These are phyloP conservation scores for Auricularia auricula-judae DNA, from an alignment of 768 basidiomycete species.

Conservation along the genomic window DNA sequence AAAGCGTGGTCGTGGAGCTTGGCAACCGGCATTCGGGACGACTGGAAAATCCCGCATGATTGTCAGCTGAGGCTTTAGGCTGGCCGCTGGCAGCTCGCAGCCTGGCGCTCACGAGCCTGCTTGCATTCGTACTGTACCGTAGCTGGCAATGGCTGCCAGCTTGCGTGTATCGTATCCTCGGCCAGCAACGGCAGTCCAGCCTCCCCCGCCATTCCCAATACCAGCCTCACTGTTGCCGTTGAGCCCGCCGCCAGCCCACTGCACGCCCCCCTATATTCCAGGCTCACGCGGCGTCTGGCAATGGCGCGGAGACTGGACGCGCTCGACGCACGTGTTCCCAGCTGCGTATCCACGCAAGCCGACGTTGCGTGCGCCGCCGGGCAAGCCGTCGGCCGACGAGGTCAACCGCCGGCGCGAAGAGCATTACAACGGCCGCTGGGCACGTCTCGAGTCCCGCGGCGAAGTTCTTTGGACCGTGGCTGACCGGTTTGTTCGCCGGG, in stretches of 20 bases:
- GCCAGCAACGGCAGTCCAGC: background rate
- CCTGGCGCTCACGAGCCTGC: no score
- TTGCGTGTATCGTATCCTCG: background rate
- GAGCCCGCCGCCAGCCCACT: background rate
- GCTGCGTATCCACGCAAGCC: slow-evolving; percentile 13
- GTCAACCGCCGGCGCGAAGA: slow-evolving; percentile 2
- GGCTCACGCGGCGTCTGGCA: background rate
- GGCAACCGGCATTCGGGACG: no score
- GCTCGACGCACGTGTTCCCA: slow-evolving; percentile 14
- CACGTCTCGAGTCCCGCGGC: slow-evolving; percentile 15
- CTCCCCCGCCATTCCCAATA: background rate
- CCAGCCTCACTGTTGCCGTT: background rate
- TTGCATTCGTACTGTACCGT: no score
- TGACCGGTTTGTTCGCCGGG: slow-evolving; percentile 60
- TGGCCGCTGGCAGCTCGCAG: no score
- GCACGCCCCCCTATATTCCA: background rate
- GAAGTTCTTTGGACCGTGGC: slow-evolving; percentile 52
- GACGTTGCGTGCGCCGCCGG: background rate
- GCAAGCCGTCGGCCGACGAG: background rate
- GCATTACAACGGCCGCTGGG: slow-evolving; percentile 11
- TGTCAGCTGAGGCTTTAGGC: no score
- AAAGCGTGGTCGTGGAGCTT: no score
- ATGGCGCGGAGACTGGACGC: background rate
- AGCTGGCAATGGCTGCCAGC: no score
- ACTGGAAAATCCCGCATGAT: no score